Evolutionary conservation across 1,284 basidiomycete genomes (phyloP), one percentile per base, ranked within the genome.

Genomic region (Earliella scabrosa): DNA sequence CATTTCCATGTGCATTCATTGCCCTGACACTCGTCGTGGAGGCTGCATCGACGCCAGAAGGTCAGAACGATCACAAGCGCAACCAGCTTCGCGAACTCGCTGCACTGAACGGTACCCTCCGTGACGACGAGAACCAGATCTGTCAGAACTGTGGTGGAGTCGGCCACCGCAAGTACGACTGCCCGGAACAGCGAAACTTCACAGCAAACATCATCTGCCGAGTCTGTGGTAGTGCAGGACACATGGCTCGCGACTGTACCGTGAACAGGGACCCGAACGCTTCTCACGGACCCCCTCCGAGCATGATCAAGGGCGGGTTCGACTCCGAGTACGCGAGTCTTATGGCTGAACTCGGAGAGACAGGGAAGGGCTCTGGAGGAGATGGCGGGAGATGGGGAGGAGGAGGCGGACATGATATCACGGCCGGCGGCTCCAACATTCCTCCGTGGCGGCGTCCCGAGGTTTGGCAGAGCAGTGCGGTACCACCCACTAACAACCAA

Each of bases 31-130:
- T 61, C 5, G 40, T 24, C 45, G 50, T 45, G 0, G 65, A 97
- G 94, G 96, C 97, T 54, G 97, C 97, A 4, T 98, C 96, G 20
- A 98, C 96, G 3, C 97, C 97, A 1, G 97, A 99, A 79, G 96
- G 95, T 35, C 95, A 99, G 76, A 99, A 99, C 71, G 97, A 98
- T 71, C 97, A 99, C 80, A 99, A 99, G 75, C 90, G 97, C 50
- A 98, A 97, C 73, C 97, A 99, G 77, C 86, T 99, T 46, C 93
- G 97, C 65, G 97, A 99, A 73, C 85, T 99, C 29, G 97, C 97
- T 14, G 95, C 96, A 18, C 79, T 99, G 51, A 99, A 99, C 73
- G 97, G 97, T 74, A 99, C 97, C 24, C 87, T 99, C 56, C 94
- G 97, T 66, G 97, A 99, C 71, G 97, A 99, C 73, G 97, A 99